Percentiles rank a stretch among this genome's conserved stretches.
phyloP scores from a whole-genome alignment of 345 rosid genomes.

The Brassica napus region DNA sequence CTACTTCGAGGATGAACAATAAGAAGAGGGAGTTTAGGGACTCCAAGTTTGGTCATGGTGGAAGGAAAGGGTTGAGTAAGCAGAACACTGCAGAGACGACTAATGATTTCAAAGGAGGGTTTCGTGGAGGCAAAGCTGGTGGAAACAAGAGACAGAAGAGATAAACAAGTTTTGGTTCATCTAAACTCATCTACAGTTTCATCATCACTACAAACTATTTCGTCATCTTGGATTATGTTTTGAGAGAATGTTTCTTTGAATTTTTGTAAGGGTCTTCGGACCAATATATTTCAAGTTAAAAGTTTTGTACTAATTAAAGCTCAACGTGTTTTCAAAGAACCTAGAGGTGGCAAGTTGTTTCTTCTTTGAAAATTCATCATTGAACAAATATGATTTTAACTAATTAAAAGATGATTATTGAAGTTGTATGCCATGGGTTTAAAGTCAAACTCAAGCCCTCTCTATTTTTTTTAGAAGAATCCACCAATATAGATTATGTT shows the following conservation, averaged over 20 bases:
- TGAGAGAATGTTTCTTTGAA: conserved; percentile 17
- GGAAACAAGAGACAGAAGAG: conserved; percentile 68
- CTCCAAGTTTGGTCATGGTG: conserved; percentile 71
- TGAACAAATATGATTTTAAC: too few relatives aligned
- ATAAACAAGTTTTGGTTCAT: conserved; percentile 32
- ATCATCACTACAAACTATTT: conserved; percentile 13
- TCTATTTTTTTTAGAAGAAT: too few relatives aligned
- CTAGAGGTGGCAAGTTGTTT: not conserved
- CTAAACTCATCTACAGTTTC: conserved; percentile 7
- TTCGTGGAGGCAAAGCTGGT: conserved; percentile 26
- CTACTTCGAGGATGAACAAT: conserved; percentile 41
- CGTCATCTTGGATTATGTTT: conserved; percentile 16
- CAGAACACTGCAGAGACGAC: conserved; percentile 66
- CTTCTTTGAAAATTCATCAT: not conserved
- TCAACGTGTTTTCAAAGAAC: conserved; percentile 14
- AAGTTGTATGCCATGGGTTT: too few relatives aligned
- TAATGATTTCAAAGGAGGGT: conserved; percentile 43
- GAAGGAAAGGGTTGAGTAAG: conserved; percentile 60
- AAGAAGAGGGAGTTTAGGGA: conserved; percentile 47
- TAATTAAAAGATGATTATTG: too few relatives aligned
- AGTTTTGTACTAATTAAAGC: conserved; percentile 24
- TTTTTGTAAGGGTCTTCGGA: conserved; percentile 23
- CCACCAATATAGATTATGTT: too few relatives aligned
- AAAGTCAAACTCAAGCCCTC: too few relatives aligned
- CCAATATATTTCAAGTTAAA: conserved; percentile 24